Percentiles rank a stretch among this genome's conserved stretches.
phyloP scores from a whole-genome alignment of 2,329 filamentous ascomycete genomes.

The Penicillium nordicum region DNA sequence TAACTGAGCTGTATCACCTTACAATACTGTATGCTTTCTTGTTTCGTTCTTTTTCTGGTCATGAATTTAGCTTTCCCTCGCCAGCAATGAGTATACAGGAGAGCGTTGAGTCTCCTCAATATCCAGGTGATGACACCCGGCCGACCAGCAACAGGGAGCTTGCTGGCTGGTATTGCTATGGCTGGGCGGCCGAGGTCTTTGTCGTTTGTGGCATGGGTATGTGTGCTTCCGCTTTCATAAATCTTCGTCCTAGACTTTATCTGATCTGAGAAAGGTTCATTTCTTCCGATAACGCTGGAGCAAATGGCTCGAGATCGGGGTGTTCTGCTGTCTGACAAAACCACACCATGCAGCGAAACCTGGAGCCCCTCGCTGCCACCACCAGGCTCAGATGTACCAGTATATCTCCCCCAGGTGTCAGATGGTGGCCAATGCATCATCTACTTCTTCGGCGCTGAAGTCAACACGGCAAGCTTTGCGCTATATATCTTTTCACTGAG shows the following conservation, averaged over 20 bases:
- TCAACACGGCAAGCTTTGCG: slow-evolving; percentile 95
- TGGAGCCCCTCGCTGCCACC: slow-evolving; percentile 47
- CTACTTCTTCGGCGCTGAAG: slow-evolving; percentile 73
- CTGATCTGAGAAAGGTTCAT: slow-evolving; percentile 61
- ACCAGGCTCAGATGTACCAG: background rate
- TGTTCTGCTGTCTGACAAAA: slow-evolving; percentile 74
- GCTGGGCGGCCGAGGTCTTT: slow-evolving; percentile 94
- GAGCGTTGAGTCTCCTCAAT: slow-evolving; percentile 50
- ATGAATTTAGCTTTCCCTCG: slow-evolving; percentile 1
- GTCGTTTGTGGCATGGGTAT: slow-evolving; percentile 79
- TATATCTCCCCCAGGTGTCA: slow-evolving; percentile 22
- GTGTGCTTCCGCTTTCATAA: slow-evolving; percentile 5
- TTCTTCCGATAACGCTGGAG: slow-evolving; percentile 93
- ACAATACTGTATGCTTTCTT: background rate
- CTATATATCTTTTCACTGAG: slow-evolving; percentile 98
- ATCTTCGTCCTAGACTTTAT: slow-evolving; percentile 14
- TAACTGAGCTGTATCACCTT: background rate
- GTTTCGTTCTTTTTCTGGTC: background rate
- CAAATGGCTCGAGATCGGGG: slow-evolving; percentile 90
- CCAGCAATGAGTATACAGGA: slow-evolving; percentile 2
- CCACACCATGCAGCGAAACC: slow-evolving; percentile 68
- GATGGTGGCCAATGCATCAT: slow-evolving; percentile 71
- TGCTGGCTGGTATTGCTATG: slow-evolving; percentile 91
- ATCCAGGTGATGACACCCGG: slow-evolving; percentile 81
- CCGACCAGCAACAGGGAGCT: slow-evolving; percentile 85